These are phyloP conservation scores for Fraxinus floribunda DNA, from an alignment of 305 asterid species.

Conservation along the genomic window DNA sequence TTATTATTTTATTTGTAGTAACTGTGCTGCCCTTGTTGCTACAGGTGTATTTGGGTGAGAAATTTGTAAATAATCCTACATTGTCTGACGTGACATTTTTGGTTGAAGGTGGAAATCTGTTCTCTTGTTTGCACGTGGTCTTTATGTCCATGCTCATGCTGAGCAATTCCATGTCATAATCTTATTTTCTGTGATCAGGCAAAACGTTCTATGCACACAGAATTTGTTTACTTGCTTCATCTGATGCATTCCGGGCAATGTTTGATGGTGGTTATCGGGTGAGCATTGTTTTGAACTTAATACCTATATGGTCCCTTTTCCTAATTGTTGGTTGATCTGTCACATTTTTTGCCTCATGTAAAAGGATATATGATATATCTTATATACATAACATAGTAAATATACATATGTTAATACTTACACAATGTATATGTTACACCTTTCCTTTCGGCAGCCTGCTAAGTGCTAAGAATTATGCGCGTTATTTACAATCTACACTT, in stretches of 20 bases:
- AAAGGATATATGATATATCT: not conserved
- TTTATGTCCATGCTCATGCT: constrained; percentile 11
- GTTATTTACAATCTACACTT: not conserved
- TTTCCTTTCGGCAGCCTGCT: not conserved
- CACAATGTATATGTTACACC: not conserved
- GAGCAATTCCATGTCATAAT: not conserved
- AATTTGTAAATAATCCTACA: constrained; percentile 85
- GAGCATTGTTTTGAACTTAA: constrained; percentile 31
- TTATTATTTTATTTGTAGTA: constrained; percentile 3
- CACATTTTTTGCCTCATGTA: not conserved
- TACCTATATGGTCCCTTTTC: constrained; percentile 2
- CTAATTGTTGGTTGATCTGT: not conserved
- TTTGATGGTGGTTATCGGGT: constrained; percentile 99
- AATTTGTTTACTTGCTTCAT: constrained; percentile 95
- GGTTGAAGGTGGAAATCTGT: constrained; percentile 72
- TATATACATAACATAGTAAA: not conserved
- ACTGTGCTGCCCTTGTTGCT: constrained; percentile 20
- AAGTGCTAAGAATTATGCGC: not conserved
- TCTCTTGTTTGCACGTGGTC: constrained; percentile 16
- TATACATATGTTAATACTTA: not conserved
- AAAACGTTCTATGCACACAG: constrained; percentile 95
- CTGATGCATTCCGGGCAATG: constrained; percentile 99
- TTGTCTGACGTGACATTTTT: constrained; percentile 92
- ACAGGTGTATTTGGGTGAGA: constrained; percentile 97
- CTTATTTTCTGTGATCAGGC: constrained; percentile 46